Percentiles rank a stretch among this genome's conserved stretches.
Evolutionary conservation across 768 basidiomycete species (phyloP).

Genomic region (Leucosporidium yakuticum): DNA sequence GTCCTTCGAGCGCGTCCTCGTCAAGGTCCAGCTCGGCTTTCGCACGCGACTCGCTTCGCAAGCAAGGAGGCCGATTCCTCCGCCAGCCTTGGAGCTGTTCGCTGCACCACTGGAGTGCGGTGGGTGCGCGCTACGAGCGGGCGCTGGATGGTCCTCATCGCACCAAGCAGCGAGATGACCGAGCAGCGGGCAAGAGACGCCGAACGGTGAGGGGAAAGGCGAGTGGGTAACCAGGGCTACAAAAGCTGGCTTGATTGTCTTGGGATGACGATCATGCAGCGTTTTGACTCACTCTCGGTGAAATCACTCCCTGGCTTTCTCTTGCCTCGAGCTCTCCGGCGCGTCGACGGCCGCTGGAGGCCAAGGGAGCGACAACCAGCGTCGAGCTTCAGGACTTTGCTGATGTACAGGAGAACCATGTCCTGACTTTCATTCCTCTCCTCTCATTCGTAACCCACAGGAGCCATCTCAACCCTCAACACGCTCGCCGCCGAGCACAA

Average conservation of each 20-base stretch:
- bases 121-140: neutral
- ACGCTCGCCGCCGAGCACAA: conserved; percentile 80
- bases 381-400: neutral
- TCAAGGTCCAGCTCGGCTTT: too few relatives aligned
- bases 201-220: neutral
- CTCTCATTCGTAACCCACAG: conserved; percentile 40
- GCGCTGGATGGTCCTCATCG: neutral
- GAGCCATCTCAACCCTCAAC: conserved; percentile 79
- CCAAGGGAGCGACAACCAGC: too few relatives aligned
- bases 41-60: too few relatives aligned
- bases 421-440: neutral
- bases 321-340: too few relatives aligned
- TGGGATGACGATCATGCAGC: too few relatives aligned
- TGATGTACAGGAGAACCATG: neutral
- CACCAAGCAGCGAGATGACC: too few relatives aligned
- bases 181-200: neutral
- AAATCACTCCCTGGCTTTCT: too few relatives aligned
- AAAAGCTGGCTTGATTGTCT: neutral
- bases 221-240: neutral
- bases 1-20: too few relatives aligned
- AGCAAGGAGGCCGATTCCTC: too few relatives aligned
- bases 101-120: neutral
- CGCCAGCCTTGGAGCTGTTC: too few relatives aligned
- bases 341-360: too few relatives aligned
- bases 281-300: too few relatives aligned